Percentiles rank a stretch among this genome's conserved stretches.
Evolutionary conservation across 2,329 filamentous ascomycete genomes (phyloP).

Genomic region (Xylaria hypoxylon): DNA sequence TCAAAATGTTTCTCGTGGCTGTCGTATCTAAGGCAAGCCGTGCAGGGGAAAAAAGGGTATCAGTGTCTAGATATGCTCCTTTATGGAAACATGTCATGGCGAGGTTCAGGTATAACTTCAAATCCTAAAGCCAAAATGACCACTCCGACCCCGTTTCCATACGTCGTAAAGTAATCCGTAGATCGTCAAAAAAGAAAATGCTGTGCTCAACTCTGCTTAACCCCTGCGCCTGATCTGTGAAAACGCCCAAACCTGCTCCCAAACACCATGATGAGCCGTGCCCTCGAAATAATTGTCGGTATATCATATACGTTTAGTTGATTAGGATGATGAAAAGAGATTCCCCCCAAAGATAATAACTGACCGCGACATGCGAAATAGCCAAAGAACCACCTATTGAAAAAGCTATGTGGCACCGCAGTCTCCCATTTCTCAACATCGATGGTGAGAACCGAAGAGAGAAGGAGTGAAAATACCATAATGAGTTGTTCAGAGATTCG

Average conservation of each 20-base stretch:
- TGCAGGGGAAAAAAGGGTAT: slow-evolving; percentile 25
- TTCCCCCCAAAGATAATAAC: neutral
- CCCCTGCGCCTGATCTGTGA: slow-evolving; percentile 27
- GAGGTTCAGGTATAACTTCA: neutral
- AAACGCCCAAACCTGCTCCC: slow-evolving; percentile 23
- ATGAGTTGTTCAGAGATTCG: neutral
- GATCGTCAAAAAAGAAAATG: slow-evolving; percentile 11
- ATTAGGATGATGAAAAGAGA: neutral
- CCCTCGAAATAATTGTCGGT: slow-evolving; percentile 2
- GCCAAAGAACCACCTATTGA: slow-evolving; percentile 7
- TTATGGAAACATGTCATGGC: slow-evolving; percentile 23
- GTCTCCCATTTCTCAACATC: neutral
- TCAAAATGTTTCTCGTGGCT: slow-evolving; percentile 12
- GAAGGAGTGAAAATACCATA: neutral
- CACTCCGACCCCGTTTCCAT: slow-evolving; percentile 12
- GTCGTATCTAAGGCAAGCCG: slow-evolving; percentile 19
- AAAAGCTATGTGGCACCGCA: neutral
- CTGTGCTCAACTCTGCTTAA: slow-evolving; percentile 20
- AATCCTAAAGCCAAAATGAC: neutral
- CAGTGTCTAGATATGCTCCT: slow-evolving; percentile 29
- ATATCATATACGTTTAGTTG: slow-evolving; percentile 19
- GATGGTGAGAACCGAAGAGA: neutral
- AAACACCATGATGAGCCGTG: slow-evolving; percentile 17
- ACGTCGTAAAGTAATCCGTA: slow-evolving; percentile 5
- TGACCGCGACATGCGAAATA: slow-evolving; percentile 6